phyloP scores from a whole-genome alignment of 352 stramenopile species.

The Globisporangium spiculum region DNA sequence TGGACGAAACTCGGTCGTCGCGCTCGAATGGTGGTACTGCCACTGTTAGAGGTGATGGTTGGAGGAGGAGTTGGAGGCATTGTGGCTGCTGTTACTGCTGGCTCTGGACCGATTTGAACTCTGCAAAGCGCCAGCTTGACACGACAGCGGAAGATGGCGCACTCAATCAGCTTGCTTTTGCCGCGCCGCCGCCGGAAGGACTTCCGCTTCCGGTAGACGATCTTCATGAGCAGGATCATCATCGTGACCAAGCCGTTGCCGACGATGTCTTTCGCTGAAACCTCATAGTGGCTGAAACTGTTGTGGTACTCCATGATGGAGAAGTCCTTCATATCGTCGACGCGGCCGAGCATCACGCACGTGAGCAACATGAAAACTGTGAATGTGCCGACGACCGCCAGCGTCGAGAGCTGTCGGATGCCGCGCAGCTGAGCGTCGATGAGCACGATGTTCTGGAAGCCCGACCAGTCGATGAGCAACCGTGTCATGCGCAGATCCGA shows the following conservation, averaged over 20 bases:
- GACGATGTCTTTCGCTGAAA: neutral
- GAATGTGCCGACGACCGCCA: too few species aligned
- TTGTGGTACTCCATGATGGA: too few species aligned
- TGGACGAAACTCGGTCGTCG: constrained; percentile 22
- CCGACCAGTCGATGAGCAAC: too few species aligned
- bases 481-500: too few species aligned
- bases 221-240: constrained; percentile 26
- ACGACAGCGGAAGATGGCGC: constrained; percentile 20
- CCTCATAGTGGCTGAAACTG: too few species aligned
- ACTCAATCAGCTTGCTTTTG: constrained; percentile 20
- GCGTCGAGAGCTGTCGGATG: too few species aligned
- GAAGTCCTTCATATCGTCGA: too few species aligned
- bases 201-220: constrained; percentile 27
- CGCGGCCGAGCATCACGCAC: too few species aligned
- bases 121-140: constrained; percentile 11
- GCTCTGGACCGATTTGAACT: neutral
- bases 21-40: neutral
- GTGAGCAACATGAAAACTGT: too few species aligned
- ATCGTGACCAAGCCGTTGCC: constrained; percentile 27
- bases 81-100: neutral
- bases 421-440: too few species aligned
- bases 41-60: too few species aligned
- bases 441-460: too few species aligned
- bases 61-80: neutral
- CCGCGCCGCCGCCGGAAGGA: constrained; percentile 6